Base-by-base conservation (phyloP, 2,329 filamentous ascomycete genomes). In the Clarireedia paspali region DNA sequence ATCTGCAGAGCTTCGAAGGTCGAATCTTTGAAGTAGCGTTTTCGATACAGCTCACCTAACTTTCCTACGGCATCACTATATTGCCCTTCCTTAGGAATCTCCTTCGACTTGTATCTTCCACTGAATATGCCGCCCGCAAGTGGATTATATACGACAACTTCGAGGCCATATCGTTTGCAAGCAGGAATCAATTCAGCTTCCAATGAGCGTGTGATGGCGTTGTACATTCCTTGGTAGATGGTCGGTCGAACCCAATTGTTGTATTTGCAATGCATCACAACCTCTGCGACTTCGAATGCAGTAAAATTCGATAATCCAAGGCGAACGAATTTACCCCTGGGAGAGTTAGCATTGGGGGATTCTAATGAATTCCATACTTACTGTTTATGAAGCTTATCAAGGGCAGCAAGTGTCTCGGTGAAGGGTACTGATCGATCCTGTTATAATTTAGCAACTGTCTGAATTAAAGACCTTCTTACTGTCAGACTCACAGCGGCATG, bases 221-320 rank as follows among this genome's bases (percentile, higher is more conserved):
- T 92, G 72, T 91, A 92, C 87, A 94, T 92, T 64, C 79, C 90
- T 71, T 94, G 89, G 72, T 89, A 95, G 55, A 95, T 82, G 0
- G 87, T 58, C 17, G 61, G 61, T 10, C 62, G 81, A 15, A 95
- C 87, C 88, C 88, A 95, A 59, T 82, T 81, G 66, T 88, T 85
- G 72, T 87, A 83, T 64, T 86, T 86, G 76, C 88, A 92, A 40
- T 84, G 85, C 70, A 89, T 81, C 56, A 87, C 86, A 9, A 95
- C 81, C 72, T 96, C 91, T 0, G 90, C 90, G 9, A 96, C 88
- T 70, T 96, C 91, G 68, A 87, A 94, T 0, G 90, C 85, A 0
- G 90, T 88, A 69, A 85, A 96, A 73, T 96, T 96, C 64, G 83
- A 88, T 57, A 96, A 73, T 2, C 89, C 91, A 12, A 96, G 74